Percentiles rank a stretch among this genome's conserved stretches.
Evolutionary conservation across 1,139 yeast genomes (phyloP).

Genomic region (Pichia sp.): DNA sequence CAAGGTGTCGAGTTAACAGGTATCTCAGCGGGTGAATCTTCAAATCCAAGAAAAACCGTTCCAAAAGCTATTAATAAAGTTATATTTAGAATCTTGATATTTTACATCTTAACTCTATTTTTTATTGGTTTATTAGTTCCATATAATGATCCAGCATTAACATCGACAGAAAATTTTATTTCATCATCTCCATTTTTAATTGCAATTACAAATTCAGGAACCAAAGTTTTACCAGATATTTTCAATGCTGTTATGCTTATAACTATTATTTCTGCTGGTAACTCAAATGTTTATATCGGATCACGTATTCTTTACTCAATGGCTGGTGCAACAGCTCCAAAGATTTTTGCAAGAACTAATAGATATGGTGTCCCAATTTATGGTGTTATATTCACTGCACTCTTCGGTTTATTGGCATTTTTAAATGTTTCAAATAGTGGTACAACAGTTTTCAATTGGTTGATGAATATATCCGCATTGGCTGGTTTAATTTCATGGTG

Average conservation of each 20-base stretch:
- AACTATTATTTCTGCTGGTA: slow-evolving; percentile 73
- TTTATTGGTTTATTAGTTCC: slow-evolving; percentile 84
- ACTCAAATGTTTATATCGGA: slow-evolving; percentile 74
- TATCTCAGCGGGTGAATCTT: slow-evolving; percentile 82
- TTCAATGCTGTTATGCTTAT: slow-evolving; percentile 69
- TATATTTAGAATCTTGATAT: slow-evolving; percentile 69
- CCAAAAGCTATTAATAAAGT: slow-evolving; percentile 84
- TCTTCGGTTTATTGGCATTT: slow-evolving; percentile 62
- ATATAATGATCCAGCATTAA: slow-evolving; percentile 49
- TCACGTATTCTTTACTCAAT: slow-evolving; percentile 67
- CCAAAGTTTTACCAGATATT: slow-evolving; percentile 59
- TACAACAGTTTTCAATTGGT: slow-evolving; percentile 70
- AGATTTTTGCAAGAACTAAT: slow-evolving; percentile 44
- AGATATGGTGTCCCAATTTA: slow-evolving; percentile 62
- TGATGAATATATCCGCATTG: slow-evolving; percentile 73
- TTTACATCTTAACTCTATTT: slow-evolving; percentile 73
- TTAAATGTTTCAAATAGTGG: slow-evolving; percentile 61
- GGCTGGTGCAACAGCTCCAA: slow-evolving; percentile 61
- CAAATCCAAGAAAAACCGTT: slow-evolving; percentile 73
- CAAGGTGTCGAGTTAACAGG: slow-evolving; percentile 84
- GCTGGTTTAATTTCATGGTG: slow-evolving; percentile 75
- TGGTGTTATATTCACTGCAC: slow-evolving; percentile 52
- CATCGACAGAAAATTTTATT: slow-evolving; percentile 30
- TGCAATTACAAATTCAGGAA: slow-evolving; percentile 63
- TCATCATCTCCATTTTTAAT: slow-evolving; percentile 47